phyloP scores from a whole-genome alignment of 768 basidiomycete species.

The Rhodotorula toruloides region DNA sequence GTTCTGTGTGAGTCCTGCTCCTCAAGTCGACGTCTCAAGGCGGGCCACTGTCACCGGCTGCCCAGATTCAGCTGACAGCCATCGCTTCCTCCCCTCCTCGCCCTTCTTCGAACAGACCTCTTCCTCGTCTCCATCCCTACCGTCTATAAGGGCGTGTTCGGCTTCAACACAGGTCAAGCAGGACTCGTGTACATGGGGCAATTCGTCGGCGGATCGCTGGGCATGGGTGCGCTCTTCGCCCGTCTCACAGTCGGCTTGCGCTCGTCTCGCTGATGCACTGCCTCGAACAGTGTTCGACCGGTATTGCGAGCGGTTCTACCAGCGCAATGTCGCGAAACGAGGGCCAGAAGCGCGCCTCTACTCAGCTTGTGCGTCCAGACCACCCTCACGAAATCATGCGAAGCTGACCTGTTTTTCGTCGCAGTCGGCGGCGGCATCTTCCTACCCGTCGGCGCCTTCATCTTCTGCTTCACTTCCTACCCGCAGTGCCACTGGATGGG shows the following conservation, averaged over 20 bases:
- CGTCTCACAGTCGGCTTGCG: too few relatives aligned
- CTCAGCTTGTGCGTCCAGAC: not conserved
- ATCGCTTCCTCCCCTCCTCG: constrained; percentile 63
- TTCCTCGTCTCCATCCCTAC: constrained; percentile 54
- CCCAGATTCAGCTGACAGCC: too few relatives aligned
- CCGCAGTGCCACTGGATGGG: constrained; percentile 46
- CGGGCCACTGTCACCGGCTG: too few relatives aligned
- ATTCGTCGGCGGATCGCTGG: constrained; percentile 5
- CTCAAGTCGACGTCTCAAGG: too few relatives aligned
- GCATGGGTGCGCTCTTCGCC: constrained; percentile 5
- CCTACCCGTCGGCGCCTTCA: constrained; percentile 44
- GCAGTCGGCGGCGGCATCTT: constrained; percentile 21
- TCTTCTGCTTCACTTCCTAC: constrained; percentile 47
- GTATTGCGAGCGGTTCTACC: constrained; percentile 22
- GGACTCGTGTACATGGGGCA: constrained; percentile 34
- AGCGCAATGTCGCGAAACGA: constrained; percentile 18
- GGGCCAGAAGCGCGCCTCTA: constrained; percentile 35
- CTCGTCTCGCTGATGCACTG: too few relatives aligned
- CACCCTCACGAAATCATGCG: not conserved
- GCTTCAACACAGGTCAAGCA: constrained; percentile 8
- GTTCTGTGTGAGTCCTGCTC: not conserved
- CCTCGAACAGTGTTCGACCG: constrained; percentile 11
- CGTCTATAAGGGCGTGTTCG: constrained; percentile 19
- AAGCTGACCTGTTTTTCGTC: not conserved
- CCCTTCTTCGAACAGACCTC: constrained; percentile 61